phyloP scores from a whole-genome alignment of 345 rosid genomes.

The Geranium brycei region DNA sequence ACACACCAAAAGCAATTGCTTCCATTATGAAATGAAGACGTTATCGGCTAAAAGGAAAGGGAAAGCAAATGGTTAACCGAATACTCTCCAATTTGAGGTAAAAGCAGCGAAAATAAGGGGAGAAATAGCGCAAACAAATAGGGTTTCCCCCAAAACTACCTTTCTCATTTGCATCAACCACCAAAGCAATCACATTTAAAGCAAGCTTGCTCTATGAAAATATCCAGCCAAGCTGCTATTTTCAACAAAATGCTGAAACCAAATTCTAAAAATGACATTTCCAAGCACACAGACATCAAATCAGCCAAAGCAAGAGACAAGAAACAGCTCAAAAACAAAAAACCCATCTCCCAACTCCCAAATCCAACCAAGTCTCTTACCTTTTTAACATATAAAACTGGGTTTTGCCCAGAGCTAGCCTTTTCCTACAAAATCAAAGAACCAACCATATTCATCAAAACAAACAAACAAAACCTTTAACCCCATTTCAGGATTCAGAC shows the following conservation, averaged over 20 bases:
- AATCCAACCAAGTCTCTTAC: neutral
- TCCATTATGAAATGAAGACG: too few species aligned
- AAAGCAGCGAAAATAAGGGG: neutral
- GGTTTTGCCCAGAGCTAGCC: neutral
- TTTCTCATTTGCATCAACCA: slow-evolving; percentile 1
- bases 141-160: neutral
- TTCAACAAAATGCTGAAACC: slow-evolving; percentile 7
- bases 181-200: slow-evolving; percentile 11
- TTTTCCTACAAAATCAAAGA: neutral
- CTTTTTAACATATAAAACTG: neutral
- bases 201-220: neutral
- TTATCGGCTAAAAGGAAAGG: too few species aligned
- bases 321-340: slow-evolving; percentile 7
- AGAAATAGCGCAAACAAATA: neutral
- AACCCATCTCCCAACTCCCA: neutral
- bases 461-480: neutral
- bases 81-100: neutral
- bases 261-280: neutral
- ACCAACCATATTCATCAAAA: neutral
- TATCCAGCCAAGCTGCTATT: neutral
- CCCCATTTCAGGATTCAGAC: neutral
- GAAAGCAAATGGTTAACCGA: too few species aligned
- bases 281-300: slow-evolving; percentile 4
- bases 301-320: slow-evolving; percentile 15
- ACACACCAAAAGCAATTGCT: too few species aligned